Conservation (phyloP, 352 stramenopile species). For the Pythium monospermum region DNA sequence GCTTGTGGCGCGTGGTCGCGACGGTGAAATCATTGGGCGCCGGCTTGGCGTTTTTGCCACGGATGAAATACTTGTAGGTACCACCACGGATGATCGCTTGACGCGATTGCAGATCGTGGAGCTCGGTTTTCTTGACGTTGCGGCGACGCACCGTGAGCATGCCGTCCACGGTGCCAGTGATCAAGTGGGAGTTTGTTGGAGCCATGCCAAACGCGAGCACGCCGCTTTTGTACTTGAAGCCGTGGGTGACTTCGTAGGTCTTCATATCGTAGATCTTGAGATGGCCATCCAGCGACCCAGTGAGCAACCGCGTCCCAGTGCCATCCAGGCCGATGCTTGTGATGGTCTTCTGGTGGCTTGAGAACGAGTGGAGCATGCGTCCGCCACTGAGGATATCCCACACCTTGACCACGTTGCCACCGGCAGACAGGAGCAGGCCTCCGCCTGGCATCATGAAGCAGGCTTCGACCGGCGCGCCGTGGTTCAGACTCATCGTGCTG, state of each 20-base stretch:
- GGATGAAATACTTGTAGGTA: constrained; percentile 89
- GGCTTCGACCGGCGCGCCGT: constrained; percentile 86
- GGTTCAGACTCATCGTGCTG: constrained; percentile 61
- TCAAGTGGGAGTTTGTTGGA: constrained; percentile 78
- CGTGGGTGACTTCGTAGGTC: constrained; percentile 88
- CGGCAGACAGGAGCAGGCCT: constrained; percentile 77
- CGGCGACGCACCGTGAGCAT: constrained; percentile 81
- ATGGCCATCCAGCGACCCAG: constrained; percentile 87
- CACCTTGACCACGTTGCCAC: constrained; percentile 88
- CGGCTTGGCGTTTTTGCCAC: constrained; percentile 81
- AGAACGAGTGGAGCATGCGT: constrained; percentile 84
- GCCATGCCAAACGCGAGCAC: constrained; percentile 82
- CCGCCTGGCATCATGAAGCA: constrained; percentile 85
- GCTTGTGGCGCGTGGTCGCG: constrained; percentile 79
- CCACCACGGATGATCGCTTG: constrained; percentile 73
- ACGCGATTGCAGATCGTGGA: constrained; percentile 59
- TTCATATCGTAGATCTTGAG: constrained; percentile 93
- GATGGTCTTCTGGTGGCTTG: constrained; percentile 93
- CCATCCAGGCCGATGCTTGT: constrained; percentile 87
- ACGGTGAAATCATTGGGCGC: constrained; percentile 72
- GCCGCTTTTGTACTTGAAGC: constrained; percentile 84
- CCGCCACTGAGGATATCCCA: constrained; percentile 91
- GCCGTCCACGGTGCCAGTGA: constrained; percentile 70
- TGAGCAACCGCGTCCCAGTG: constrained; percentile 84
- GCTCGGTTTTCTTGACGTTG: constrained; percentile 61